Evolutionary conservation across 2,329 filamentous ascomycete genomes (phyloP).

Genomic region (Colletotrichum echinochloae): DNA sequence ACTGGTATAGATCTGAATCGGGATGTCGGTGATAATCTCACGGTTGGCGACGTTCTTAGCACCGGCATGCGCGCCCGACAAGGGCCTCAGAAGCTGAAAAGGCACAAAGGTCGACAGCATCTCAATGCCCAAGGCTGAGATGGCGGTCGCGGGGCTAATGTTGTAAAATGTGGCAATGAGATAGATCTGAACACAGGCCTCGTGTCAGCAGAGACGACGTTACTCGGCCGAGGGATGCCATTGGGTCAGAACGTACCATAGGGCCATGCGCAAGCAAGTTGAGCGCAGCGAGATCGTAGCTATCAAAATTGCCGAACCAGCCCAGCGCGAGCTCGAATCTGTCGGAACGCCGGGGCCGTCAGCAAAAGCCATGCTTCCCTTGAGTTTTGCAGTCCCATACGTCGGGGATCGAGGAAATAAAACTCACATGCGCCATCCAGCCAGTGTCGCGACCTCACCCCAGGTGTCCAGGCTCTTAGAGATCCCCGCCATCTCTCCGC

Average conservation of each 20-base stretch:
- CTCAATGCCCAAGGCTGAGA: constrained; percentile 75
- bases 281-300: constrained; percentile 75
- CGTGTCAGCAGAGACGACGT: constrained; percentile 11
- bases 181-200: constrained; percentile 65
- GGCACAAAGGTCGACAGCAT: constrained; percentile 77
- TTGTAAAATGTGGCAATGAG: constrained; percentile 84
- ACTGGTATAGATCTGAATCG: constrained; percentile 73
- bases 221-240: background rate
- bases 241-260: constrained; percentile 60
- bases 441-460: constrained; percentile 68
- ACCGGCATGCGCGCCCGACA: constrained; percentile 73
- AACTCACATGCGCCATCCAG: constrained; percentile 68
- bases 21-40: constrained; percentile 72
- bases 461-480: constrained; percentile 73
- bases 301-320: constrained; percentile 82
- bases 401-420: constrained; percentile 41
- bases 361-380: constrained; percentile 20
- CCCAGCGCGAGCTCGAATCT: constrained; percentile 77
- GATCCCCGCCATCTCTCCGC: constrained; percentile 74
- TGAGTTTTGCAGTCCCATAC: background rate
- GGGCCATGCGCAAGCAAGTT: constrained; percentile 81
- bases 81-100: constrained; percentile 78
- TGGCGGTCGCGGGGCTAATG: constrained; percentile 70
- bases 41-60: constrained; percentile 65
- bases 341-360: constrained; percentile 71